These are phyloP conservation scores for Leccinum disarticulatum DNA, from an alignment of 768 basidiomycete species.

Conservation along the genomic window DNA sequence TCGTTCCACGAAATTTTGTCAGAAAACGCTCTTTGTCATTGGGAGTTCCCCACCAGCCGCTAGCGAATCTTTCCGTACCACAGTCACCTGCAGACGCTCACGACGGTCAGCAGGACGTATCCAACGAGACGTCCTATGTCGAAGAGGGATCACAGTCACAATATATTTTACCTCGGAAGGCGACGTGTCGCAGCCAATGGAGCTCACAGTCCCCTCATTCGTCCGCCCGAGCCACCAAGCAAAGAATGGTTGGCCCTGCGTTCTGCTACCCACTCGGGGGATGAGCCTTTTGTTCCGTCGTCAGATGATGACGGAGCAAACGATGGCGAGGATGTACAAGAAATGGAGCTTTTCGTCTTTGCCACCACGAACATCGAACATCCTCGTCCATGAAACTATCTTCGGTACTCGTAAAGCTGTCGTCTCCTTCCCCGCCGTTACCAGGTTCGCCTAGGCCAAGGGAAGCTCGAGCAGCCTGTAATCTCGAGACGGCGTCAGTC, in stretches of 20 bases:
- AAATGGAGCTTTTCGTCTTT: slow-evolving; percentile 53
- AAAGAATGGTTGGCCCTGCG: slow-evolving; percentile 71
- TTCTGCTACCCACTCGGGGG: slow-evolving; percentile 69
- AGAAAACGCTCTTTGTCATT: slow-evolving; percentile 56
- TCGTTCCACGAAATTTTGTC: slow-evolving; percentile 47
- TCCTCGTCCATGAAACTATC: slow-evolving; percentile 49
- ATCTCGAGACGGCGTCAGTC: slow-evolving; percentile 52
- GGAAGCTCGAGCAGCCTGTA: slow-evolving; percentile 54
- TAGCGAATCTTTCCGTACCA: slow-evolving; percentile 29
- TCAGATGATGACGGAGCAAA: slow-evolving; percentile 48
- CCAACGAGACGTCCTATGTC: slow-evolving; percentile 26
- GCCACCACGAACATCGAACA: slow-evolving; percentile 25
- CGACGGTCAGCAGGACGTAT: slow-evolving; percentile 14
- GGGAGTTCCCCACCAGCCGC: slow-evolving; percentile 33
- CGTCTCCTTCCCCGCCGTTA: slow-evolving; percentile 23
- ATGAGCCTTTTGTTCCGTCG: slow-evolving; percentile 51
- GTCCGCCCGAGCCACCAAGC: slow-evolving; percentile 50
- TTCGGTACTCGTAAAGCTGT: slow-evolving; percentile 42
- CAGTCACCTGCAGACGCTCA: slow-evolving; percentile 9
- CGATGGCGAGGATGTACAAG: slow-evolving; percentile 30
- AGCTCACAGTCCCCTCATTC: slow-evolving; percentile 73
- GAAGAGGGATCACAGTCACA: slow-evolving; percentile 33
- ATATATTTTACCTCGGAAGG: slow-evolving; percentile 36
- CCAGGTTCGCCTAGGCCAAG: slow-evolving; percentile 33
- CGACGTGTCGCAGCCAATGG: slow-evolving; percentile 56